A percentile compares a stretch with the other conserved stretches of the same genome.
Evolutionary conservation across 1,284 basidiomycete genomes (phyloP).

Genomic region (Boletus semigastroideus): DNA sequence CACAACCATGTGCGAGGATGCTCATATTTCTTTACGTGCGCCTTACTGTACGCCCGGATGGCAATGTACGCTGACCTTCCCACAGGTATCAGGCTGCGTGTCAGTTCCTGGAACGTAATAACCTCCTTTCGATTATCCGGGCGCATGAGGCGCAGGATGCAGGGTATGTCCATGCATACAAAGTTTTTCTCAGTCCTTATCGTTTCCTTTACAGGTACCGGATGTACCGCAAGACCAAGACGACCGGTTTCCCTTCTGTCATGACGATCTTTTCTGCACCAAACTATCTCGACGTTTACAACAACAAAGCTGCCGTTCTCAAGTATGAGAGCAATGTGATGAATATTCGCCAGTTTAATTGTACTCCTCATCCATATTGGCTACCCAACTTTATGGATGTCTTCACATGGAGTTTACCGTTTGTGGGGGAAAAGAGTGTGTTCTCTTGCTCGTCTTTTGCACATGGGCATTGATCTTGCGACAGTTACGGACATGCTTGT

Average conservation of each 20-base stretch:
- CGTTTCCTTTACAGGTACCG: slow-evolving; percentile 61
- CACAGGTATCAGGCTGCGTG: slow-evolving; percentile 86
- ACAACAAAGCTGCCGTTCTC: slow-evolving; percentile 95
- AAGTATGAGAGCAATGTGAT: slow-evolving; percentile 97
- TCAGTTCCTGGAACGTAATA: slow-evolving; percentile 92
- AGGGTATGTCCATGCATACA: slow-evolving; percentile 53
- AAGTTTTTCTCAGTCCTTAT: background rate
- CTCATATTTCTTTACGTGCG: slow-evolving; percentile 91
- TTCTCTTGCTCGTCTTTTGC: slow-evolving; percentile 7
- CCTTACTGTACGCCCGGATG: background rate
- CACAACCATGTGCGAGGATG: slow-evolving; percentile 97
- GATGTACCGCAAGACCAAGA: slow-evolving; percentile 97
- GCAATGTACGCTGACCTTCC: slow-evolving; percentile 4
- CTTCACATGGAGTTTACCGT: slow-evolving; percentile 89
- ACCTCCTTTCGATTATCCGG: slow-evolving; percentile 90
- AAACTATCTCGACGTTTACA: slow-evolving; percentile 95
- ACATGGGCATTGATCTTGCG: slow-evolving; percentile 2
- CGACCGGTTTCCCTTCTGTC: slow-evolving; percentile 89
- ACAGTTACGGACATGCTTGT: slow-evolving; percentile 95
- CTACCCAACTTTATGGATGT: slow-evolving; percentile 95
- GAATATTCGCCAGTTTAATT: slow-evolving; percentile 96
- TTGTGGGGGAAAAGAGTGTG: slow-evolving; percentile 93
- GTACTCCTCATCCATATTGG: slow-evolving; percentile 95
- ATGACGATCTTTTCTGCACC: slow-evolving; percentile 98
- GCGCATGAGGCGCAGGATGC: slow-evolving; percentile 96